phyloP scores from a whole-genome alignment of 257 asterid species.

The Knoxia roxburghii region DNA sequence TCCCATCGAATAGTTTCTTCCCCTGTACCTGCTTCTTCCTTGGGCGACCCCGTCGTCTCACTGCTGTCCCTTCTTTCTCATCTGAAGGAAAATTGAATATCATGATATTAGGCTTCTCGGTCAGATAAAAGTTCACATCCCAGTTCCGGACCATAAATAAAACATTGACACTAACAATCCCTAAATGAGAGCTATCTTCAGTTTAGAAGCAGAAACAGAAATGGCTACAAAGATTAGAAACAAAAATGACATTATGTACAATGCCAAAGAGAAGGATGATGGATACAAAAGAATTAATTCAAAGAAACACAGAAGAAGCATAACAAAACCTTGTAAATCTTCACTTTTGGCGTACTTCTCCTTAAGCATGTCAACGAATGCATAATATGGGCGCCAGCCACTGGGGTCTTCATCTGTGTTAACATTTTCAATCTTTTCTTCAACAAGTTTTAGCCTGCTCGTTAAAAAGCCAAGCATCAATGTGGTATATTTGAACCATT shows the following conservation, averaged over 20 bases:
- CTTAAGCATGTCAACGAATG: constrained; percentile 60
- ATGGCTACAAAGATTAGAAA: neutral
- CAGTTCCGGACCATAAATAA: neutral
- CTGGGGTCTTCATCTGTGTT: constrained; percentile 78
- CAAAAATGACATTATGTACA: neutral
- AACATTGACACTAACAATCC: neutral
- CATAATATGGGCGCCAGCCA: constrained; percentile 76
- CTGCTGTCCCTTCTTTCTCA: constrained; percentile 53
- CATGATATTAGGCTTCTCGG: constrained; percentile 5
- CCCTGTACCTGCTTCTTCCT: constrained; percentile 70
- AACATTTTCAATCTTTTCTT: constrained; percentile 60
- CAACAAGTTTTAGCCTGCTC: constrained; percentile 56
- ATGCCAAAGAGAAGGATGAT: neutral
- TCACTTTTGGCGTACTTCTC: constrained; percentile 75
- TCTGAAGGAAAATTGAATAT: constrained; percentile 34
- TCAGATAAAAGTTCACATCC: constrained; percentile 8
- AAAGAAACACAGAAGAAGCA: constrained; percentile 8
- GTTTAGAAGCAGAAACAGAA: neutral
- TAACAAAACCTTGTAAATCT: constrained; percentile 56
- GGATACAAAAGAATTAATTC: neutral
- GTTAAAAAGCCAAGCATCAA: constrained; percentile 2
- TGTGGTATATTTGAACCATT: neutral
- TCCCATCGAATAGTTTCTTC: constrained; percentile 70
- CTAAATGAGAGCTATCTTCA: neutral
- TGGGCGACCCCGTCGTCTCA: constrained; percentile 80